phyloP scores from a whole-genome alignment of 169 alveolate species.

The Theileria annulata region DNA sequence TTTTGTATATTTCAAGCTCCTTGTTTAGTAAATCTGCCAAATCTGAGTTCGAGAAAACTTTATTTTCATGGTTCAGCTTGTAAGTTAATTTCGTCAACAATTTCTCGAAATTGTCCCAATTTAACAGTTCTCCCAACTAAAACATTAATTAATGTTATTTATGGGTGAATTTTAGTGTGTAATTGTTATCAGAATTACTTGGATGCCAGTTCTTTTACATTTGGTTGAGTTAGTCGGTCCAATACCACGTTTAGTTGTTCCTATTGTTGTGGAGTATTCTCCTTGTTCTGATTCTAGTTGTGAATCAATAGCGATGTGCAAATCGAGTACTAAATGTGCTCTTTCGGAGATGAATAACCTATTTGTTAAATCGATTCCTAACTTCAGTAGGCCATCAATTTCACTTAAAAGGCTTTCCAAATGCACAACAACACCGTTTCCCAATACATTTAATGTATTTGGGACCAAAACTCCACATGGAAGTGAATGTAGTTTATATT shows the following conservation, averaged over 20 bases:
- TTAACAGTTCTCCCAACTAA: constrained; percentile 48
- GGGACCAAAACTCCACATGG: constrained; percentile 91
- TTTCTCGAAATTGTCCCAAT: constrained; percentile 49
- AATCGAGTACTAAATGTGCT: constrained; percentile 87
- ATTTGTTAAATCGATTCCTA: constrained; percentile 63
- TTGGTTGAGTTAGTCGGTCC: constrained; percentile 94
- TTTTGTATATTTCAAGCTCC: constrained; percentile 77
- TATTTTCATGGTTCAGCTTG: constrained; percentile 3
- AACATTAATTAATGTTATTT: background rate
- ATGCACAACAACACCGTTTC: constrained; percentile 92
- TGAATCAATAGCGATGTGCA: constrained; percentile 77
- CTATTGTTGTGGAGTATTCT: constrained; percentile 73
- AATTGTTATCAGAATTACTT: constrained; percentile 82
- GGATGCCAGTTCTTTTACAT: constrained; percentile 86
- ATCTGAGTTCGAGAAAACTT: constrained; percentile 43
- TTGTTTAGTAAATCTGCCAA: constrained; percentile 67
- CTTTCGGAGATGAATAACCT: constrained; percentile 86
- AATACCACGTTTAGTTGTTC: constrained; percentile 93
- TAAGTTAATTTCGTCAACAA: constrained; percentile 1
- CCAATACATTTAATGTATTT: constrained; percentile 81
- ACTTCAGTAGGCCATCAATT: constrained; percentile 27
- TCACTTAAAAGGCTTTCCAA: constrained; percentile 65
- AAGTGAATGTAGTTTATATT: constrained; percentile 89
- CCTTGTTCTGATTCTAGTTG: constrained; percentile 66
- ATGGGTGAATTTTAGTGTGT: constrained; percentile 45